Percentiles rank a stretch among this genome's conserved stretches.
These are phyloP conservation scores for Tetrahymena borealis DNA, from an alignment of 73 alveolate genomes.

Conservation along the genomic window DNA sequence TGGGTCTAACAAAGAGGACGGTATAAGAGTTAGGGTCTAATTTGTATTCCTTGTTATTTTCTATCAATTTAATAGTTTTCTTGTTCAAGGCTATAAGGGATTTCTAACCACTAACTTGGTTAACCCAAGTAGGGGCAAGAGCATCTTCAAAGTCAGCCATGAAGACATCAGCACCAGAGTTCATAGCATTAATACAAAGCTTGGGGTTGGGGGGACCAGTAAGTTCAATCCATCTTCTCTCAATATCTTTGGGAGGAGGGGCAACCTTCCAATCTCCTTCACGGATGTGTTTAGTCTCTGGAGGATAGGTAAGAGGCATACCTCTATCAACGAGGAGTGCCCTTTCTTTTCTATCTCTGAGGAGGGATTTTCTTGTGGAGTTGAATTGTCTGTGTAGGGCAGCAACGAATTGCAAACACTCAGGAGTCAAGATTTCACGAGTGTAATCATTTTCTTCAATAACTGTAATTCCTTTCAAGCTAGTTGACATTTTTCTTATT, in stretches of 20 bases:
- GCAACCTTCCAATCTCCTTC: slow-evolving; percentile 30
- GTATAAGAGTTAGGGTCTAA: neutral
- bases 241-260: slow-evolving; percentile 26
- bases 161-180: slow-evolving; percentile 44
- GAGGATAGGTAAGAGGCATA: slow-evolving; percentile 6
- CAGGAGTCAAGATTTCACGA: neutral
- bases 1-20: neutral
- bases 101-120: slow-evolving; percentile 30
- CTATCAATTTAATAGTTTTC: neutral
- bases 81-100: neutral
- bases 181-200: slow-evolving; percentile 37
- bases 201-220: slow-evolving; percentile 42
- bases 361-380: neutral
- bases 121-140: slow-evolving; percentile 44
- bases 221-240: slow-evolving; percentile 37
- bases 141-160: slow-evolving; percentile 58
- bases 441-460: neutral
- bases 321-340: slow-evolving; percentile 3
- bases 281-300: slow-evolving; percentile 7
- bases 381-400: slow-evolving; percentile 5
- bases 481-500: neutral
- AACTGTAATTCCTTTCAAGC: neutral
- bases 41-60: neutral
- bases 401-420: neutral
- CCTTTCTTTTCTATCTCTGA: neutral